Percentiles rank a stretch among this genome's conserved stretches.
Conservation (phyloP, 164 flowering plant genomes). For the Umbellularia californica region DNA sequence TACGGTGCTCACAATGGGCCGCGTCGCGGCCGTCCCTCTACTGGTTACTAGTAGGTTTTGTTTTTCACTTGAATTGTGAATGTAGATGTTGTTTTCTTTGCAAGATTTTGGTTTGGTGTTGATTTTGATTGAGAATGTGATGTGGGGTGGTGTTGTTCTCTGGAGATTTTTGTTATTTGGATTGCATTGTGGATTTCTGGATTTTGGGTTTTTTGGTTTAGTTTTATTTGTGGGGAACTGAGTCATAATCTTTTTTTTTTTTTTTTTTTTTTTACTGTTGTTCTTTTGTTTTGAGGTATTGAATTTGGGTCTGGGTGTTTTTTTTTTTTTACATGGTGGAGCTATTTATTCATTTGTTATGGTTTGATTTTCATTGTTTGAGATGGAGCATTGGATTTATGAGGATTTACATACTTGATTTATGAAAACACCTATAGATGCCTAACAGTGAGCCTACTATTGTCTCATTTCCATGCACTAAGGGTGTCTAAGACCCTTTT, state of each 20-base stretch:
- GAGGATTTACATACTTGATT: no score
- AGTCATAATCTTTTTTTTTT: neutral
- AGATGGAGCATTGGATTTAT: no score
- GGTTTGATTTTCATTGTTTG: neutral
- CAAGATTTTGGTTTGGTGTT: neutral
- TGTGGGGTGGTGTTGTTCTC: neutral
- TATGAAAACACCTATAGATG: no score
- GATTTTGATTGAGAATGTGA: neutral
- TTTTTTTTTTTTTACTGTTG: neutral
- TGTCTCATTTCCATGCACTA: no score
- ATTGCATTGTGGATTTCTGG: neutral
- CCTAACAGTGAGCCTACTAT: no score
- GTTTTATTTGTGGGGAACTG: no score
- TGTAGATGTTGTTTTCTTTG: neutral
- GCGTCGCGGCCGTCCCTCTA: constrained; percentile 83
- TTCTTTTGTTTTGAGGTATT: no score
- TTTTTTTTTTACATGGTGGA: no score
- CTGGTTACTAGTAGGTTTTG: constrained; percentile 53
- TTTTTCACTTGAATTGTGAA: neutral
- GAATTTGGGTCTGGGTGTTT: no score
- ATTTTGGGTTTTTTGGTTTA: neutral
- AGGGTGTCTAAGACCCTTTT: no score
- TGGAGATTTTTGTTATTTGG: neutral
- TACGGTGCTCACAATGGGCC: constrained; percentile 69
- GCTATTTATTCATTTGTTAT: neutral